Evolutionary conservation across 352 stramenopile genomes (phyloP), one percentile per base, ranked within the genome.

Genomic region (Pythium oligandrum): DNA sequence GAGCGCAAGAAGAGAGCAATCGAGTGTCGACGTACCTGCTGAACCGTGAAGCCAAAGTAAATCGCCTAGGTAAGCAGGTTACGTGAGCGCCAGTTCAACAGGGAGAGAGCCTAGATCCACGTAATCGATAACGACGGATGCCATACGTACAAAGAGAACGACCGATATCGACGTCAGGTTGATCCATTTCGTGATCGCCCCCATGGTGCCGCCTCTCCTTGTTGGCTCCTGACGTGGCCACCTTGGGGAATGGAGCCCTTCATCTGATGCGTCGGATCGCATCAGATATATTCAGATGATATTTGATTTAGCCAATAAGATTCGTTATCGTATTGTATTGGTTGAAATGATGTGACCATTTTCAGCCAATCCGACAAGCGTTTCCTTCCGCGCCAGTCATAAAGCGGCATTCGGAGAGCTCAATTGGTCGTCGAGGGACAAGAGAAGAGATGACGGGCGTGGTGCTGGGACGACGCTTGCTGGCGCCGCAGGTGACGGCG

Each of bases 121-220:
- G 32, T 30, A 10, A 26, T 26, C 17, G 17, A 26, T 26, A 26
- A 26, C 17, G 9, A 40, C 46, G 4, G 2, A 5, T 1, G 1
- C 1, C 1, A 2, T 4, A 83, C 75, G 55, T 61, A 88, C 78
- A 54, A 88, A 88, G 35, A 81, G 48, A 48, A 63, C 40, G 53
- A 78, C 69, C 6, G 75, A 89, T 48, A 87, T 55, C 7, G 68
- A 74, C 3, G 78, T 88, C 53, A 85, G 77, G 38, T 70, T 86
- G 6, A 67, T 59, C 74, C 74, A 88, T 30, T 67, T 53, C 53
- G 49, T 61, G 35, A 75, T 53, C 31, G 55, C 10, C 48, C 53
- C 52, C 71, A 78, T 81, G 31, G 30, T 53, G 17, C 5, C 11
- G 45, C 17, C 8, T 37, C 37, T 37, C 7, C 0, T n/a, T 9